Evolutionary conservation across 2,329 filamentous ascomycete genomes (phyloP).

Genomic region (Colletotrichum sp.): DNA sequence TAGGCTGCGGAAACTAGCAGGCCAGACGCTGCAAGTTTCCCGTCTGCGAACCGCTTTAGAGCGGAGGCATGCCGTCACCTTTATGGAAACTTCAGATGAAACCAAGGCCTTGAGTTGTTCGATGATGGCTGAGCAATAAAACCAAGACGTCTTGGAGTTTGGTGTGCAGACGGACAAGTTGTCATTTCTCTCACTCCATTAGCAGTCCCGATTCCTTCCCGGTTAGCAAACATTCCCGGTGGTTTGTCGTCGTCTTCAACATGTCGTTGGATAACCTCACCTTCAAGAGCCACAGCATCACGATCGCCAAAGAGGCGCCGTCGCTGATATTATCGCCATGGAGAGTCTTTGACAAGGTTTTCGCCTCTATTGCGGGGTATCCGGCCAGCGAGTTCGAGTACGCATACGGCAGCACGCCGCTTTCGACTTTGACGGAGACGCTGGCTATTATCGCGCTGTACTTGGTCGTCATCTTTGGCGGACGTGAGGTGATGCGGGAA

Average conservation of each 20-base stretch:
- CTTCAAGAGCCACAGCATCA: slow-evolving; percentile 63
- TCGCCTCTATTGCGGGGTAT: slow-evolving; percentile 73
- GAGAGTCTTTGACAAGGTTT: slow-evolving; percentile 78
- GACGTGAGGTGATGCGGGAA: slow-evolving; percentile 82
- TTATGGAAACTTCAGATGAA: background rate
- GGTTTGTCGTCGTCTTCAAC: background rate
- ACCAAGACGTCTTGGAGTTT: background rate
- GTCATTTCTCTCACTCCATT: background rate
- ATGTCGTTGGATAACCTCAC: slow-evolving; percentile 16
- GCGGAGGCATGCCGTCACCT: background rate
- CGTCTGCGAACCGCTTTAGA: background rate
- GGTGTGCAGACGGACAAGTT: background rate
- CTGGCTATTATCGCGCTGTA: slow-evolving; percentile 75
- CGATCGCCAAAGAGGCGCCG: background rate
- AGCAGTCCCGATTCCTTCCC: background rate
- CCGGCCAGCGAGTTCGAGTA: slow-evolving; percentile 81
- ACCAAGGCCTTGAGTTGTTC: background rate
- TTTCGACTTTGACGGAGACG: slow-evolving; percentile 80
- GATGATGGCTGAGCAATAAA: background rate
- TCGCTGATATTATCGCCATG: slow-evolving; percentile 70
- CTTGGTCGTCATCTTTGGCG: slow-evolving; percentile 85
- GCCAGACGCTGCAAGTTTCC: background rate
- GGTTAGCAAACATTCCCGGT: background rate
- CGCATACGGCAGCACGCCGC: slow-evolving; percentile 72
- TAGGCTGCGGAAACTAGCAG: background rate